Conservation (phyloP, 169 alveolate genomes). For the Besnoitia besnoiti region DNA sequence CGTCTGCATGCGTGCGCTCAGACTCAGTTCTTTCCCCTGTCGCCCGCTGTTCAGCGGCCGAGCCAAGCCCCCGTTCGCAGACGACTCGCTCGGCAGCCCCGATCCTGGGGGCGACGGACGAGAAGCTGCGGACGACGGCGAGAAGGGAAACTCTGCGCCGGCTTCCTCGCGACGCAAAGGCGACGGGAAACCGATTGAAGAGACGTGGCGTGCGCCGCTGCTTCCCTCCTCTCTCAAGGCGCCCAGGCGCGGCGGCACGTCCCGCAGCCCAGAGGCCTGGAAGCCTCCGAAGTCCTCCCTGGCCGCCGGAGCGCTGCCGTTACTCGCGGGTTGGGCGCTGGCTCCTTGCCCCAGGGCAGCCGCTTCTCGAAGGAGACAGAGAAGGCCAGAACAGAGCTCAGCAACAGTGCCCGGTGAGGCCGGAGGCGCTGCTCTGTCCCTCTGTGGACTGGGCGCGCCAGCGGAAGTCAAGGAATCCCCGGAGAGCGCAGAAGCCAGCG, state of each 20-base stretch:
- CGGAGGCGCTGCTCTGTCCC: background rate
- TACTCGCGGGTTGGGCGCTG: no score
- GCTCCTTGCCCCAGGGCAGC: background rate
- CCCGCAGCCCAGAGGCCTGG: background rate
- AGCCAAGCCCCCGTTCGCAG: no score
- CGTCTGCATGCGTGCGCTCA: background rate
- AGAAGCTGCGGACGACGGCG: no score
- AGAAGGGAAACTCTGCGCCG: no score
- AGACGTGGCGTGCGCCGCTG: no score
- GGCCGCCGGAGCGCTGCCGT: no score
- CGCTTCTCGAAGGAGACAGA: background rate
- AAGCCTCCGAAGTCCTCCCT: background rate
- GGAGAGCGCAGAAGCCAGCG: background rate
- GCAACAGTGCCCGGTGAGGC: background rate
- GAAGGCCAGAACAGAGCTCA: background rate
- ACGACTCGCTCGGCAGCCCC: no score
- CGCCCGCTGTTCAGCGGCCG: no score
- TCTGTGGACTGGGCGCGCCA: background rate
- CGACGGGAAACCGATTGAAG: no score
- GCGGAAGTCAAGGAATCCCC: background rate
- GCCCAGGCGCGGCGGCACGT: background rate
- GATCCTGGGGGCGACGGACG: no score
- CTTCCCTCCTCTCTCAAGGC: no score
- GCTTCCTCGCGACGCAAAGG: no score
- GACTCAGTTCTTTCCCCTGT: background rate